A percentile compares a stretch with the other conserved stretches of the same genome.
Evolutionary conservation across 768 basidiomycete genomes (phyloP).

Genomic region (Leccinum arenicola): DNA sequence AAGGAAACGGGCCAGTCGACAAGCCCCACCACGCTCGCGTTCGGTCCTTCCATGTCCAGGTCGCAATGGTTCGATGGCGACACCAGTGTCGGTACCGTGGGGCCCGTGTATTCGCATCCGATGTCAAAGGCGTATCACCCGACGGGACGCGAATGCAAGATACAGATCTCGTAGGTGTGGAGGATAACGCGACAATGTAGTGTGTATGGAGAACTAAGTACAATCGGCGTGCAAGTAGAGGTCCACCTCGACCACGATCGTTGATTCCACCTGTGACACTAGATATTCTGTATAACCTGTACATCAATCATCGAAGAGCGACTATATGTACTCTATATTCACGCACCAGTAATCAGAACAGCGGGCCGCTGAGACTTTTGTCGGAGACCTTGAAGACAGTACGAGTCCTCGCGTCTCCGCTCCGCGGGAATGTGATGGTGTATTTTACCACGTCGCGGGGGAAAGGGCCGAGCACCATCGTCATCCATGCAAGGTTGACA

Average conservation of each 20-base stretch:
- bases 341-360: background rate
- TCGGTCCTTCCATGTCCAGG: background rate
- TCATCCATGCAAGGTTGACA: background rate
- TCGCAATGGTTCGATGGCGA: background rate
- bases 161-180: background rate
- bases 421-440: too few relatives aligned
- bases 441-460: too few relatives aligned
- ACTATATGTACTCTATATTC: background rate
- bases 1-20: background rate
- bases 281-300: background rate
- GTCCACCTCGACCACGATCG: background rate
- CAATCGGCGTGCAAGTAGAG: background rate
- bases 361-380: too few relatives aligned
- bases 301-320: background rate
- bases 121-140: background rate
- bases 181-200: background rate
- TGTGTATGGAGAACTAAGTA: background rate
- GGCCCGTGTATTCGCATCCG: background rate
- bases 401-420: background rate
- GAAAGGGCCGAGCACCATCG: too few relatives aligned
- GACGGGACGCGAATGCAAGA: background rate
- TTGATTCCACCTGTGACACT: background rate
- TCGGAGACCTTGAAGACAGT: background rate
- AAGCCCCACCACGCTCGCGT: constrained; percentile 7
- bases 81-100: background rate